These are phyloP conservation scores for Scedosporium dehoogii DNA, from an alignment of 2,329 filamentous ascomycete genomes.

Conservation along the genomic window DNA sequence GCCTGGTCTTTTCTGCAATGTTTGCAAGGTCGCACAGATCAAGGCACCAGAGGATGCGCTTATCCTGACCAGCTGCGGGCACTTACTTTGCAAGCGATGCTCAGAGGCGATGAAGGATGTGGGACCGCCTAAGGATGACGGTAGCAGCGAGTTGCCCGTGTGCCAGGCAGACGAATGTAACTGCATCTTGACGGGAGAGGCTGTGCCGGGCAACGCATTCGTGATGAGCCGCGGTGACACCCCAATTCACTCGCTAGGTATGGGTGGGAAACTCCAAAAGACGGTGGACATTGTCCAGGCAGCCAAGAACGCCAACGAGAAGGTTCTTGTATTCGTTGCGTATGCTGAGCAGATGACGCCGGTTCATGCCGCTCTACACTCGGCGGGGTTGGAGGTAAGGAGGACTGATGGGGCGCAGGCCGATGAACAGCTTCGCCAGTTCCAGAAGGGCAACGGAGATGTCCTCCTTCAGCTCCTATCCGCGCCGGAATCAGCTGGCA, in stretches of 20 bases:
- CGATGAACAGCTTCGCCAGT: slow-evolving; percentile 1
- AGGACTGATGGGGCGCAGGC: slow-evolving; percentile 6
- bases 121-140: neutral
- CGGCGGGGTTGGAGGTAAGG: neutral
- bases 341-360: slow-evolving; percentile 16
- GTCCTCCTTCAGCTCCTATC: slow-evolving; percentile 28
- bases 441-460: slow-evolving; percentile 5
- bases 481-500: slow-evolving; percentile 27
- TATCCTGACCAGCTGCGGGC: slow-evolving; percentile 17
- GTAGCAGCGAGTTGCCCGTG: neutral
- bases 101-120: neutral
- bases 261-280: slow-evolving; percentile 13
- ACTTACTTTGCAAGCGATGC: slow-evolving; percentile 15
- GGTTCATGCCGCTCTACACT: slow-evolving; percentile 15
- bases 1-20: slow-evolving; percentile 5
- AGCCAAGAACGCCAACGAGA: slow-evolving; percentile 13
- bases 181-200: neutral
- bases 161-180: slow-evolving; percentile 11
- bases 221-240: neutral
- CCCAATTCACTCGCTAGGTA: neutral
- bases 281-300: slow-evolving; percentile 15
- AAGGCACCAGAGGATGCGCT: slow-evolving; percentile 5
- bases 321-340: slow-evolving; percentile 25
- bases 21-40: slow-evolving; percentile 1
- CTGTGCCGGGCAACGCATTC: slow-evolving; percentile 6